Evolutionary conservation across 129 eudicot genomes (phyloP), one percentile per base, ranked within the genome.

Genomic region (Flaveria robusta): DNA sequence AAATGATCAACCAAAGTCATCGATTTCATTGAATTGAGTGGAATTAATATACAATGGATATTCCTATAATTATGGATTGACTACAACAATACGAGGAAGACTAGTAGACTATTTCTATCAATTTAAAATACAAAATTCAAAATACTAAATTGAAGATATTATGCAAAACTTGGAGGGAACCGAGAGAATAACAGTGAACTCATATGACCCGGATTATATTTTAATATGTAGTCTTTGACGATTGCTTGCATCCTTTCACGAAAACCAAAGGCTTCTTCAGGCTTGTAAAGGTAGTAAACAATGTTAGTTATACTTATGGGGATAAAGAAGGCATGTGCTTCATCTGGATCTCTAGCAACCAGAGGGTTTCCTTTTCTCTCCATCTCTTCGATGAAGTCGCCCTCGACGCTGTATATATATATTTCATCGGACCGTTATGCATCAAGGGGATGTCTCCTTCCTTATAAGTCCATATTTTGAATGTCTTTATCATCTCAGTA

Each of bases 391-490:
- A 93, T 93, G 77, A 93, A 88, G 51, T 80, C 82, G 4, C 98
- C 98, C 69, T 93, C 98, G 72, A 83, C 74, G 6, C 92, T 78
- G 26, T 90, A 90, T 15, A 87, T 15, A 87, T 76, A 27, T 76
- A 66, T 80, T 79, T 86, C 84, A 91, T 83, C 4, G 96, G 93
- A 54, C 96, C 93, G 39, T 62, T 78, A 62, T 88, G 98, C 68
- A 93, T 77, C 26, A 90, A 84, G 1, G 98, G 98, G 59, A 83
- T 81, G 9, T 93, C 98, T 15, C 98, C 98, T 84, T 90, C 96
- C 76, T 88, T 86, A 24, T 90, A 93, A 9, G 88, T 81, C 77
- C 72, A 93, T 45, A 90, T 80, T 68, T 88, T 90, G 76, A 88
- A 74, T 66, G 77, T 66, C 64, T 86, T 86, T 68, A 77, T 87